These are phyloP conservation scores for Asterophora lycoperdoides DNA, from an alignment of 768 basidiomycete species.

Conservation along the genomic window DNA sequence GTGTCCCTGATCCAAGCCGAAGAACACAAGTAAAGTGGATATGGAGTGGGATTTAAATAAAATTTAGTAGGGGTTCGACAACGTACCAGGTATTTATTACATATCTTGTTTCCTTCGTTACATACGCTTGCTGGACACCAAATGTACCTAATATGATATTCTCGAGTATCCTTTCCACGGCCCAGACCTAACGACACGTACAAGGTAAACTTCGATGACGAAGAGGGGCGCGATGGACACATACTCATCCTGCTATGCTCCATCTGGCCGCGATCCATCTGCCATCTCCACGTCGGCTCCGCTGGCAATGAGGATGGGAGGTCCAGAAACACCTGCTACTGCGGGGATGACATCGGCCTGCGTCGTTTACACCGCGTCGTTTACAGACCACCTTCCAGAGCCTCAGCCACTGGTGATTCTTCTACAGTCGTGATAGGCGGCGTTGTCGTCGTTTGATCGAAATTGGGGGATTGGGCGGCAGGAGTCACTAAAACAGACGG, in stretches of 20 bases:
- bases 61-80: neutral
- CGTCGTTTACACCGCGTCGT: constrained; percentile 10
- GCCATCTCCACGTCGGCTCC: constrained; percentile 17
- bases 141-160: constrained; percentile 15
- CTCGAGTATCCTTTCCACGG: constrained; percentile 6
- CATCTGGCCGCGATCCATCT: constrained; percentile 11
- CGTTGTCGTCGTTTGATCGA: constrained; percentile 8
- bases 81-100: constrained; percentile 28
- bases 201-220: neutral
- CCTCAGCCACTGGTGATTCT: constrained; percentile 2
- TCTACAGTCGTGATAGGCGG: constrained; percentile 13
- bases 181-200: constrained; percentile 8
- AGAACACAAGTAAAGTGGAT: constrained; percentile 18
- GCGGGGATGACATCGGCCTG: neutral
- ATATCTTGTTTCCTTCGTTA: constrained; percentile 30
- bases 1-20: constrained; percentile 49
- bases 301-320: constrained; percentile 7
- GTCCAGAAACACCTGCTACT: constrained; percentile 3
- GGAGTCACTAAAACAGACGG: constrained; percentile 8
- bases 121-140: constrained; percentile 18
- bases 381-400: constrained; percentile 11
- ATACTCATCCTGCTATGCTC: constrained; percentile 10
- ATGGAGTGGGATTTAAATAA: constrained; percentile 11
- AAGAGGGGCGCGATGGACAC: neutral
- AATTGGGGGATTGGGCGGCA: constrained; percentile 4